Evolutionary conservation across 202 grass and related monocot genomes (phyloP).

Genomic region (Brachypodium distachyon): DNA sequence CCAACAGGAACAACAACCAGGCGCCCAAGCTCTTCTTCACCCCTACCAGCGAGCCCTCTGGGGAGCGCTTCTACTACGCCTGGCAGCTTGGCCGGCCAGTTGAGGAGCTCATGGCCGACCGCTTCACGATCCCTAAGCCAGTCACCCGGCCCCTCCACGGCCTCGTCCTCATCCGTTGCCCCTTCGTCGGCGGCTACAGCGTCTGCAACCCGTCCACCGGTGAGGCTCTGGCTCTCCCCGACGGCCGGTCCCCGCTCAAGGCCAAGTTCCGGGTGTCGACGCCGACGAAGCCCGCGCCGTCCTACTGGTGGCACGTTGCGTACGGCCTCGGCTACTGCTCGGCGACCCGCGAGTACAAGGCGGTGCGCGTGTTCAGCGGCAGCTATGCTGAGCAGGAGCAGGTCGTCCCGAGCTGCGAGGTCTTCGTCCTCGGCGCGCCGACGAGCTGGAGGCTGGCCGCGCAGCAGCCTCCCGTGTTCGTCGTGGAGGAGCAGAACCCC

Average conservation of each 20-base stretch:
- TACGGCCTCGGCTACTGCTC: slow-evolving; percentile 2
- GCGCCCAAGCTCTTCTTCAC: slow-evolving; percentile 6
- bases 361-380: background rate
- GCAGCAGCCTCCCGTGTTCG: background rate
- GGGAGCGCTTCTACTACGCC: background rate
- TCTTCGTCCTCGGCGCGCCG: slow-evolving; percentile 6
- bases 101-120: slow-evolving; percentile 16
- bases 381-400: no score
- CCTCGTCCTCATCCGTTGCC: background rate
- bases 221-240: background rate
- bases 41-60: background rate
- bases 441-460: background rate
- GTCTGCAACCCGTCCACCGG: slow-evolving; percentile 31
- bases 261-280: background rate
- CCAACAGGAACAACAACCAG: background rate
- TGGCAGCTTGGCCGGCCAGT: slow-evolving; percentile 12
- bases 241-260: background rate
- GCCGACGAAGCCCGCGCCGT: background rate
- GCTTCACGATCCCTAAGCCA: background rate
- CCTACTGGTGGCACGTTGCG: rapidly evolving
- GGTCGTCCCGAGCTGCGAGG: background rate
- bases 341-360: background rate
- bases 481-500: background rate
- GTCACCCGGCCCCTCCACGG: slow-evolving; percentile 3
- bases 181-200: background rate